Evolutionary conservation across 192 early-diverging fungal genomes (phyloP).

Genomic region (Linnemannia elongata): DNA sequence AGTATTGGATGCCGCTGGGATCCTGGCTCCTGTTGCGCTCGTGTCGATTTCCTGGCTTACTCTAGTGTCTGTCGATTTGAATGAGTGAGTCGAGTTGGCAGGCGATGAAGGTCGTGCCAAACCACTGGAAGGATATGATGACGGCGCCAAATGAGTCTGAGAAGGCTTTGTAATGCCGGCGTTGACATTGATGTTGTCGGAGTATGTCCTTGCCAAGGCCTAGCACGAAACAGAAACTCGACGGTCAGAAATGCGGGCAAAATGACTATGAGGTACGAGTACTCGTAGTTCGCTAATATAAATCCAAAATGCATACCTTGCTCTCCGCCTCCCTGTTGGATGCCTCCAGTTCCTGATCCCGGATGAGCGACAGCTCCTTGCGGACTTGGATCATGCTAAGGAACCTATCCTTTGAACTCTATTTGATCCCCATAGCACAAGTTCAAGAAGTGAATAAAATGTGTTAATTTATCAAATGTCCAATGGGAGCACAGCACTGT

Average conservation of each 20-base stretch:
- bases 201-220: background rate
- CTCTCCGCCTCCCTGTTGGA: slow-evolving; percentile 30
- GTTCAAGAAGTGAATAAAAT: background rate
- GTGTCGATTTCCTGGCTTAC: slow-evolving; percentile 31
- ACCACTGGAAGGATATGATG: slow-evolving; percentile 9
- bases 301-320: slow-evolving; percentile 19
- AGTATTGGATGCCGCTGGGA: background rate
- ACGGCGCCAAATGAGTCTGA: slow-evolving; percentile 11
- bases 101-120: slow-evolving; percentile 26
- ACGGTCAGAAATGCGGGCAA: background rate
- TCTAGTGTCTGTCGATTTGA: slow-evolving; percentile 30
- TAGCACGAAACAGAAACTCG: background rate
- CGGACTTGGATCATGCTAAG: slow-evolving; percentile 42
- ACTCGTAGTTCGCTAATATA: background rate
- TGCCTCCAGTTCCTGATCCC: slow-evolving; percentile 49
- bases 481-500: background rate
- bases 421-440: background rate
- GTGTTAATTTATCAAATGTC: background rate
- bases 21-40: background rate
- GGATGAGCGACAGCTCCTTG: slow-evolving; percentile 35
- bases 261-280: background rate
- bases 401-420: slow-evolving; percentile 48
- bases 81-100: slow-evolving; percentile 31
- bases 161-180: slow-evolving; percentile 1
- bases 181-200: background rate